A percentile compares a stretch with the other conserved stretches of the same genome.
phyloP scores from a whole-genome alignment of 208 protist genomes.

The Leishmania turanica region DNA sequence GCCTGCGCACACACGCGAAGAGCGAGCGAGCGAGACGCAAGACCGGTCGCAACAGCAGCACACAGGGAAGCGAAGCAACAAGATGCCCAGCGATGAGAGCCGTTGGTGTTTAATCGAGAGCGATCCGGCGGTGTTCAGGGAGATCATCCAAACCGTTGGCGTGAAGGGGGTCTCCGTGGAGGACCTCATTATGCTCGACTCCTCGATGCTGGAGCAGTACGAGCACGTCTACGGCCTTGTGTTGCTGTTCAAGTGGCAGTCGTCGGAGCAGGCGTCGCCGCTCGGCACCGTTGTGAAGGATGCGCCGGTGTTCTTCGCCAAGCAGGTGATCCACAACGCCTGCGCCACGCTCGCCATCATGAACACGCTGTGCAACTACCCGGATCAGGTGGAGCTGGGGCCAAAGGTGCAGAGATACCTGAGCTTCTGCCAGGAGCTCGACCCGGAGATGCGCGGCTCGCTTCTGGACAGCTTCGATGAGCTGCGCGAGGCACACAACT shows the following conservation, averaged over 20 bases:
- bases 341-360: slow-evolving; percentile 98
- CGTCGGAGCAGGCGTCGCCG: slow-evolving; percentile 28
- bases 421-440: slow-evolving; percentile 69
- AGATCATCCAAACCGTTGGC: slow-evolving; percentile 95
- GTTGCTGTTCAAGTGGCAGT: slow-evolving; percentile 97
- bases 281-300: slow-evolving; percentile 39
- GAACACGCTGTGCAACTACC: slow-evolving; percentile 95
- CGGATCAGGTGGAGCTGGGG: slow-evolving; percentile 90
- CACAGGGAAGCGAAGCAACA: neutral
- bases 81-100: slow-evolving; percentile 25
- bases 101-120: slow-evolving; percentile 97
- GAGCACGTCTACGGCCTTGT: slow-evolving; percentile 95
- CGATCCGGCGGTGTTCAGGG: slow-evolving; percentile 97
- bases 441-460: slow-evolving; percentile 70
- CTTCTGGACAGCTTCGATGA: slow-evolving; percentile 81
- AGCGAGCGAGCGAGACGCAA: neutral
- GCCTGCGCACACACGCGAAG: neutral
- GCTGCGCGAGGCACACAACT: slow-evolving; percentile 96
- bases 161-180: slow-evolving; percentile 96
- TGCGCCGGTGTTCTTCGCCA: slow-evolving; percentile 95
- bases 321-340: slow-evolving; percentile 96
- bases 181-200: slow-evolving; percentile 94
- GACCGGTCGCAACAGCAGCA: neutral
- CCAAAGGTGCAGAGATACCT: slow-evolving; percentile 84
- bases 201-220: slow-evolving; percentile 45